Evolutionary conservation across 495 filamentous ascomycete genomes (phyloP), one percentile per base, ranked within the genome.

Genomic region (Cenococcum geophilum): DNA sequence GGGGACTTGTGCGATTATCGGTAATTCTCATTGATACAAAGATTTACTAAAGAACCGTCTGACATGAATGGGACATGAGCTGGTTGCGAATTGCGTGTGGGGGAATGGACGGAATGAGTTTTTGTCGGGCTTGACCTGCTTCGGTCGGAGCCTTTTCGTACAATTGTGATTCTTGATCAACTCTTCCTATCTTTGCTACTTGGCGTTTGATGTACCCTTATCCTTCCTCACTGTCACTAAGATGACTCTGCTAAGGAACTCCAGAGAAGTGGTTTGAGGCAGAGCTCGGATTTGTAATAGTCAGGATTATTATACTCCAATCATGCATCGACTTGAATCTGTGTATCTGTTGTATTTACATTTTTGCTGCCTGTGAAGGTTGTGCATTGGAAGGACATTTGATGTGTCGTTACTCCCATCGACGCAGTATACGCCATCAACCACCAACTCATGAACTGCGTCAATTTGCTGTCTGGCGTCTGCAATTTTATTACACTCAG

Each of bases 151-250:
- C 12, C 11, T 18, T 45, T 45, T 45, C 18, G 40, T 45, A 16
- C 18, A 14, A 14, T 14, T 14, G 14, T 45, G 18, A 18, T 18
- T 45, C 40, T 45, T 45, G 18, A 45, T 16, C 3, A 18, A 45
- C 18, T 45, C 3, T 45, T 45, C 18, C 40, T 45, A 2, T 45
- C 40, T 14, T 45, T 45, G 40, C 40, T 18, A 4, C 2, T 18
- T 45, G 40, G 40, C 40, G 40, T 45, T 45, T 45, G 40, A 45
- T 45, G 40, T 45, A 45, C 11, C 18, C 40, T 45, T 45, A 45
- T 16, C 40, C 40, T 45, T 45, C 11, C 40, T 45, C 14, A 45
- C 40, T 45, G 40, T 45, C 40, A 18, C 40, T 45, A 45, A 45
- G 40, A 2, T 18, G 40, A 16, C 40, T 45, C 40, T 45, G 11